Percentiles rank a stretch among this genome's conserved stretches.
Conservation (phyloP, 169 alveolate genomes). For the Cryptosporidium bovis region DNA sequence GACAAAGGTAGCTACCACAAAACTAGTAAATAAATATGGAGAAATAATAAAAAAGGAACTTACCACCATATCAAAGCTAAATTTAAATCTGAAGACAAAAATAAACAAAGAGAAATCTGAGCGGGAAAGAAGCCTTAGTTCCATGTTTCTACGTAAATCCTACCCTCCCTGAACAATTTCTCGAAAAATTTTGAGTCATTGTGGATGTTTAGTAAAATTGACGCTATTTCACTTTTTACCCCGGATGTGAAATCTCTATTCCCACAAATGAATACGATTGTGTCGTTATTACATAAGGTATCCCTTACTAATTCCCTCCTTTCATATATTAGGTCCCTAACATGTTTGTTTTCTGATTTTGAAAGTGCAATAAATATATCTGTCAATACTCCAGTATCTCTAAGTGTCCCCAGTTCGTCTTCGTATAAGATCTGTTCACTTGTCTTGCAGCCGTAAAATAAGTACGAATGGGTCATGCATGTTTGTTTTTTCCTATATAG, state of each 20-base stretch:
- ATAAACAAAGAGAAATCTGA: slow-evolving; percentile 11
- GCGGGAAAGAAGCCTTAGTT: slow-evolving; percentile 36
- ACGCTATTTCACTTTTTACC: slow-evolving; percentile 9
- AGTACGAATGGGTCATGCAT: background rate
- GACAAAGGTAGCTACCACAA: slow-evolving; percentile 83
- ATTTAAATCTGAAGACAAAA: slow-evolving; percentile 3
- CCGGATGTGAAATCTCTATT: slow-evolving; percentile 12
- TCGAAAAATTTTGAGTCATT: background rate
- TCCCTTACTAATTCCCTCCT: background rate
- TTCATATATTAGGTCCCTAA: slow-evolving; percentile 10
- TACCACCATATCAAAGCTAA: slow-evolving; percentile 69
- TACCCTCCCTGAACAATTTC: slow-evolving; percentile 15
- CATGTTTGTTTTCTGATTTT: slow-evolving; percentile 8
- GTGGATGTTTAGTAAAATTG: background rate
- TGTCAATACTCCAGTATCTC: slow-evolving; percentile 1
- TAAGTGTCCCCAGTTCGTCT: slow-evolving; percentile 40
- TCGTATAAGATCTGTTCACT: slow-evolving; percentile 24
- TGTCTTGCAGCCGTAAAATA: slow-evolving; percentile 71
- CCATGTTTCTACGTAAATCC: slow-evolving; percentile 61
- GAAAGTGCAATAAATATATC: slow-evolving; percentile 51
- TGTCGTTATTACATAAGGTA: background rate
- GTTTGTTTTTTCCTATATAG: background rate
- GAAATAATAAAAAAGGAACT: slow-evolving; percentile 1
- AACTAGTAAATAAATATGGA: background rate
- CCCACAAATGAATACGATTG: slow-evolving; percentile 54